Percentiles rank a stretch among this genome's conserved stretches.
Conservation (phyloP, 495 filamentous ascomycete species). For the Xylaria castorea region DNA sequence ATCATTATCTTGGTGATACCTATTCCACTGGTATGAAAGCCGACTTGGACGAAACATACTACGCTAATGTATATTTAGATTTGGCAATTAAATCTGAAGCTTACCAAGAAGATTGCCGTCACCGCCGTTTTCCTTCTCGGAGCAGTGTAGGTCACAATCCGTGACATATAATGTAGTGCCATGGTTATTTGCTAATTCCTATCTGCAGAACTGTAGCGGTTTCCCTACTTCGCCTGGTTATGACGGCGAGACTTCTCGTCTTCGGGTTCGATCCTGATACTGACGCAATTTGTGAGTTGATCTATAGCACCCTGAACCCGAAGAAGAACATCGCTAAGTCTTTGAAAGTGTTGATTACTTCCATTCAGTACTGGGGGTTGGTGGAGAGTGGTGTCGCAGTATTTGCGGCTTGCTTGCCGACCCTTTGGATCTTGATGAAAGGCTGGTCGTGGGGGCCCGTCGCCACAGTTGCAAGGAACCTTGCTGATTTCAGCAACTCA, state of each 20-base stretch:
- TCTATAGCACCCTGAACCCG: not conserved
- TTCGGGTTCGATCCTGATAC: not conserved
- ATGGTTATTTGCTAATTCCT: not conserved
- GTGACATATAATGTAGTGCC: not conserved
- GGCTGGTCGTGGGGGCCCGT: too few species aligned
- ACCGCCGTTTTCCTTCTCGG: conserved; percentile 37
- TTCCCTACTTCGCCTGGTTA: not conserved
- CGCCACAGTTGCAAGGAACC: too few species aligned
- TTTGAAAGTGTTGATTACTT: not conserved
- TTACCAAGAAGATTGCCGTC: conserved; percentile 30
- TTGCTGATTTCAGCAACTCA: too few species aligned
- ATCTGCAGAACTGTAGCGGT: not conserved
- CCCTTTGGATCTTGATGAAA: too few species aligned
- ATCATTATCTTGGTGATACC: conserved; percentile 36
- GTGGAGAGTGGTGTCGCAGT: too few species aligned
- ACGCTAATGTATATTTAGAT: conserved; percentile 26
- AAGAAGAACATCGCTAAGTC: not conserved
- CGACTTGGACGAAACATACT: too few species aligned
- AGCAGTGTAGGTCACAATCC: not conserved
- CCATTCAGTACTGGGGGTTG: too few species aligned
- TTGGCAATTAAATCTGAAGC: conserved; percentile 35
- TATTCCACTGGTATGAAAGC: conserved; percentile 35
- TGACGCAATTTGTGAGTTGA: not conserved
- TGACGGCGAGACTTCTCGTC: not conserved
- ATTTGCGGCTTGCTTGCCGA: too few species aligned